Conservation (phyloP, 2,329 filamentous ascomycete genomes). For the Coniochaeta prunicola region DNA sequence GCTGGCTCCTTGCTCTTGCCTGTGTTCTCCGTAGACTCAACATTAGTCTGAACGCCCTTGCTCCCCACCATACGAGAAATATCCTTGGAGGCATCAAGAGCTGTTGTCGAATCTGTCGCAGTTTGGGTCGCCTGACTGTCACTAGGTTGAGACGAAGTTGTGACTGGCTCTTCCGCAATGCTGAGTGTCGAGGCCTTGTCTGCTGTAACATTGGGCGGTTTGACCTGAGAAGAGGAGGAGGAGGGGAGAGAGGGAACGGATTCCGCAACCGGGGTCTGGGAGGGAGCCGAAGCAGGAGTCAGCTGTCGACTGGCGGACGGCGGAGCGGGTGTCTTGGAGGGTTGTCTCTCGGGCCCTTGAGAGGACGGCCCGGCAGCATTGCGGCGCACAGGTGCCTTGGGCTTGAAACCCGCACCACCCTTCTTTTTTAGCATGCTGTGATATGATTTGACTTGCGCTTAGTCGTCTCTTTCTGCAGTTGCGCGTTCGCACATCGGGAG, state of each 20-base stretch:
- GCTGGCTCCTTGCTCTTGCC: not conserved
- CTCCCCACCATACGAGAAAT: not conserved
- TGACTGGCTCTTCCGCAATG: not conserved
- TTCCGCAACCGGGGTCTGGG: conserved; percentile 1
- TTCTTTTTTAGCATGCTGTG: conserved; percentile 56
- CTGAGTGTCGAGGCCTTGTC: not conserved
- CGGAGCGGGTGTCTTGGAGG: conserved; percentile 11
- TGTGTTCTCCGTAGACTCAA: not conserved
- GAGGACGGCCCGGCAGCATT: conserved; percentile 38
- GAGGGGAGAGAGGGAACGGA: not conserved
- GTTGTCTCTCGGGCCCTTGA: conserved; percentile 12
- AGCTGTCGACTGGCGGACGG: not conserved
- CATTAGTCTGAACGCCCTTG: not conserved
- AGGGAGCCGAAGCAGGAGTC: conserved; percentile 1
- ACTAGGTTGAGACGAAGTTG: not conserved
- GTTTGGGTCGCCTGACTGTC: not conserved
- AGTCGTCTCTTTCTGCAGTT: no score
- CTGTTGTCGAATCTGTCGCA: not conserved
- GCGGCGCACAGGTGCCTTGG: conserved; percentile 55
- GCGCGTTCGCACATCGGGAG: no score
- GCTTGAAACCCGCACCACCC: conserved; percentile 53
- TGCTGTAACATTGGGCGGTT: not conserved
- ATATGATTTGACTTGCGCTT: no score
- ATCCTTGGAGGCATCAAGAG: not conserved
- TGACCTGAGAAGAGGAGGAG: not conserved